Base-by-base conservation (phyloP, 2,329 filamentous ascomycete genomes). In the Colletotrichum eremochloae region DNA sequence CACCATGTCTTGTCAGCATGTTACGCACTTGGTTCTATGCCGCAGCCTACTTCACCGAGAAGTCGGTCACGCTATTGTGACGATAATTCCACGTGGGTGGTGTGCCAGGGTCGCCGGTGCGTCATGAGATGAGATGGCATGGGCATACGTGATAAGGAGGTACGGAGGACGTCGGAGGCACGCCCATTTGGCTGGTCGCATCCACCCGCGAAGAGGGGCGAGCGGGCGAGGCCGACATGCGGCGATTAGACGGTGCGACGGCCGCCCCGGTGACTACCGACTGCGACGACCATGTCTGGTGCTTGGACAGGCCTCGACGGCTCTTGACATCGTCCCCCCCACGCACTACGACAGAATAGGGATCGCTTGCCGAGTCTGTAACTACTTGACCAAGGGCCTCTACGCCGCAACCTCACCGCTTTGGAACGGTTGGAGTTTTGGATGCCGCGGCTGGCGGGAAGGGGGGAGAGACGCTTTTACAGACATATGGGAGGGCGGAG, bases 61-160 rank as follows among this genome's bases (percentile, higher is more conserved):
- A 58, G n/a, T 18, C 36, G 69, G 69, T 58, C 65, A 52, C 42
- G 48, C 50, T 38, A 58, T 52, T 24, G 33, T 24, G 68, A 44
- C 44, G 44, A 63, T 63, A 65, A 63, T 63, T 66, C 69, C 65
- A 58, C 69, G 69, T 68, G 65, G 58, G 69, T 58, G 52, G 29
- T 15, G 20, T n/a, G 40, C 12, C 63, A 38, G 57, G 56, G 42
- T 42, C 12, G 29, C 33, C 20, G 20, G 33, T 46, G 24, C 20
- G 44, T 40, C 46, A 24, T 56, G 48, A 8, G 57, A 52, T 33
- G 24, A 24, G 24, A 24, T 24, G 24, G 48, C 46, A 50, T n/a
- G 33, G 11, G 63, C n/a, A 36, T 18, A 46, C 8, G 29, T 29
- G 57, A 20, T 24, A 5, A 40, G 4, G 31, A 55, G 52, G 31